Evolutionary conservation across 176 grass and related monocot species (phyloP).

Genomic region (Rhipidocladum racemiflorum): DNA sequence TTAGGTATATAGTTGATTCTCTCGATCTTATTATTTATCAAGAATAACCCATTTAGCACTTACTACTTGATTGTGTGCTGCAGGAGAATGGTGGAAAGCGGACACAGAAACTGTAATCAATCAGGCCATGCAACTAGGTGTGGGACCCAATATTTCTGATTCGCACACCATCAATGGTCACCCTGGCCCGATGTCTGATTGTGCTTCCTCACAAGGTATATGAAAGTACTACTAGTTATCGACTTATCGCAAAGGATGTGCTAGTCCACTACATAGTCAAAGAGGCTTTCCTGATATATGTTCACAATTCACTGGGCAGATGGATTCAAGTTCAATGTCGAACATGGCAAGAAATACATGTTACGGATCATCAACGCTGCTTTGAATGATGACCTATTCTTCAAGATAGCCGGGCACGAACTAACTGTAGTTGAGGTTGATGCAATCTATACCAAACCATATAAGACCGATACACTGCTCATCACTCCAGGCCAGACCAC

Average conservation of each 20-base stretch:
- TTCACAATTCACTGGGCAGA: conserved; percentile 21
- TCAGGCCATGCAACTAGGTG: conserved; percentile 38
- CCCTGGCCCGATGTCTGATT: conserved; percentile 41
- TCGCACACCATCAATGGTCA: conserved; percentile 67
- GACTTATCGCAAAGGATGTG: not conserved
- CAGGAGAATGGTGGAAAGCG: conserved; percentile 65
- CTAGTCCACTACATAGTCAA: not conserved
- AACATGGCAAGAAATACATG: conserved; percentile 57
- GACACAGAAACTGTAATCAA: conserved; percentile 53
- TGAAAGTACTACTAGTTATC: not conserved
- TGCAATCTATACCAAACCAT: conserved; percentile 70
- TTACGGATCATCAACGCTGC: conserved; percentile 79
- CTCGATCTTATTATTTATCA: not conserved
- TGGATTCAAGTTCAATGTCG: conserved; percentile 48
- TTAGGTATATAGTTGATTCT: conserved; percentile 29
- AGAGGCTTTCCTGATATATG: not conserved
- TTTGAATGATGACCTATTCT: conserved; percentile 71
- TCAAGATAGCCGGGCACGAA: conserved; percentile 57
- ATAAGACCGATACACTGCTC: conserved; percentile 55
- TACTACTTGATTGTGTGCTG: not conserved
- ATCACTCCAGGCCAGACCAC: conserved; percentile 73
- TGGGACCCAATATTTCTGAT: conserved; percentile 60
- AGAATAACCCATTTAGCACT: not conserved
- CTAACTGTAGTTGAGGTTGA: conserved; percentile 70
- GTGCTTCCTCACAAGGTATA: conserved; percentile 52